Evolutionary conservation across 306 rosid species (phyloP), one percentile per base, ranked within the genome.

Genomic region (Canavalia ensiformis): DNA sequence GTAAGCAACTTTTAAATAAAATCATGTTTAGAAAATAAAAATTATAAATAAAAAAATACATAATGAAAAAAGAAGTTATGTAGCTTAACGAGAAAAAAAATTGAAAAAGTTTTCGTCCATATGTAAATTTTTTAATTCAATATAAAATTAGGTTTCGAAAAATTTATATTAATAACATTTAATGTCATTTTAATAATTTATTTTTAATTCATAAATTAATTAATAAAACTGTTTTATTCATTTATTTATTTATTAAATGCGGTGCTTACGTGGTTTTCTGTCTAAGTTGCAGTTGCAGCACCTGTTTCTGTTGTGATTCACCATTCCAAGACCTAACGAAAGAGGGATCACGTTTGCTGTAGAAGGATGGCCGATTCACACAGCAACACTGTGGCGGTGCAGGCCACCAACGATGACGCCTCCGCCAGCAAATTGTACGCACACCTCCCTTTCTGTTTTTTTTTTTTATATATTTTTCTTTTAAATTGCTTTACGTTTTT

Each of bases 391-490:
- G 84, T 52, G 3, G 84, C 87, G 42, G 87, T 84, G 44, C 87
- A 84, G 79, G 87, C 87, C 47, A 84, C 87, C 60, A 84, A 84
- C 74, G 87, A 84, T 0, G 87, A 84, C 28, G 87, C 87, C 50
- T 84, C 87, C 45, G 84, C 87, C 51, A 84, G 87, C 58, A 84
- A 84, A 79, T 74, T 84, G 87, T 84, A 49, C 2, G 56, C 34
- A 44, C 55, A 3, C 41, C 2, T 42, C 39, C 44, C 69, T 37
- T 73, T 66, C 59, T 18, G 2, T 42, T 7, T 41, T 29, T 30
- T 55, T 11, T 42, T 58, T 59, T 18, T 13, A 18, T 18, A 18
- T 18, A 18, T 18, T 18, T 18, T 18, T 18, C 29, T 60, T 8
- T 6, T 1, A 44, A 31, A 44, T 29, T 60, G 25, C 35, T 3